Conservation (phyloP, 108 stramenopile genomes). For the Skeletonema tropicum region DNA sequence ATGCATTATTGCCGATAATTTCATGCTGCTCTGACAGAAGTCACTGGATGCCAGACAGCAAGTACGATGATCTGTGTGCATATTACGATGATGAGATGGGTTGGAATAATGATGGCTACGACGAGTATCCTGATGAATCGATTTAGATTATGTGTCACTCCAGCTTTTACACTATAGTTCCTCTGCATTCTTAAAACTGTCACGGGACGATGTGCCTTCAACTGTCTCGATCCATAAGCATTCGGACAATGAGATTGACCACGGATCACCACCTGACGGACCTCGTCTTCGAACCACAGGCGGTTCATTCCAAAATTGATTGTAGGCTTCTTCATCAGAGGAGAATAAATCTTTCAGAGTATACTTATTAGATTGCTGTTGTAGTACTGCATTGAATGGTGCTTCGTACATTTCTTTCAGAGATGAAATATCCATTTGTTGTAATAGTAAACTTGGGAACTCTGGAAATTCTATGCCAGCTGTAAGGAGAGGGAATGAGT, state of each 20-base stretch:
- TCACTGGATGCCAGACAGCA: conserved; percentile 2
- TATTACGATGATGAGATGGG: conserved; percentile 26
- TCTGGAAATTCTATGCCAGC: conserved; percentile 34
- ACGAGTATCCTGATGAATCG: conserved; percentile 46
- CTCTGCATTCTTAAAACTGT: background rate
- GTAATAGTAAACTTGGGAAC: conserved; percentile 22
- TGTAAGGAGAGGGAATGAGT: conserved; percentile 23
- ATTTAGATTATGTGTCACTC: background rate
- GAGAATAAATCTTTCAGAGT: conserved; percentile 22
- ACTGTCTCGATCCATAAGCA: conserved; percentile 23
- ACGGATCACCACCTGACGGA: conserved; percentile 22
- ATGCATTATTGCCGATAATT: conserved; percentile 20
- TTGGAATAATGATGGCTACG: conserved; percentile 36
- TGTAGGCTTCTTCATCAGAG: conserved; percentile 6
- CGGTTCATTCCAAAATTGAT: conserved; percentile 33
- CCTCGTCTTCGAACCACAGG: conserved; percentile 26
- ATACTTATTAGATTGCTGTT: background rate
- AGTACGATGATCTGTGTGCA: conserved; percentile 5
- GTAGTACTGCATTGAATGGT: conserved; percentile 27
- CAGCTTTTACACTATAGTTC: conserved; percentile 4
- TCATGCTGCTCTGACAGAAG: no score
- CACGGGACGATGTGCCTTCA: background rate
- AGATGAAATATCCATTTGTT: conserved; percentile 8
- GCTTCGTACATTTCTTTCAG: conserved; percentile 24
- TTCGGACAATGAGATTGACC: conserved; percentile 22